Evolutionary conservation across 2,329 filamentous ascomycete genomes (phyloP).

Genomic region (Fusarium cicatricum): DNA sequence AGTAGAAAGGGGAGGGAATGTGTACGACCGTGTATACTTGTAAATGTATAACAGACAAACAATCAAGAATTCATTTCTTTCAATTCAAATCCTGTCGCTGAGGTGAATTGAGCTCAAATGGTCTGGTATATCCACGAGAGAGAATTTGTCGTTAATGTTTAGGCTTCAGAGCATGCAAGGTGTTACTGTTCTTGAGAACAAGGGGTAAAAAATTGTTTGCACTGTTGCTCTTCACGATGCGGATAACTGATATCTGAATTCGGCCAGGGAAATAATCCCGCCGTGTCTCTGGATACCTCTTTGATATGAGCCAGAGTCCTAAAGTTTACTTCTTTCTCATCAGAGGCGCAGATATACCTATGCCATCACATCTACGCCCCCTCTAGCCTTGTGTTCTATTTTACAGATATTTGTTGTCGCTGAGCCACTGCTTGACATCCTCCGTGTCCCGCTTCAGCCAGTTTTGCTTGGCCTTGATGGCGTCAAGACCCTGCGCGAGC

Average conservation of each 20-base stretch:
- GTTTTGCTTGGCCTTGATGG: constrained; percentile 78
- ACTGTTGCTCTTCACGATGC: no score
- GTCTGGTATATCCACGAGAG: no score
- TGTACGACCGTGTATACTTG: constrained; percentile 44
- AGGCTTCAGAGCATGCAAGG: no score
- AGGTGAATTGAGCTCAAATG: no score
- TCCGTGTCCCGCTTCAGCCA: constrained; percentile 67
- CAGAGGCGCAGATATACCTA: not conserved
- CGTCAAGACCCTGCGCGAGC: constrained; percentile 88
- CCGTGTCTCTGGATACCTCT: no score
- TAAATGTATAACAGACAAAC: constrained; percentile 44
- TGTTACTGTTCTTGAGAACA: no score
- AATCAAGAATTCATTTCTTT: constrained; percentile 33
- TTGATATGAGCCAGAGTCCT: no score
- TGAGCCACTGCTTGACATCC: constrained; percentile 71
- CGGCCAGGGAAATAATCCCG: no score
- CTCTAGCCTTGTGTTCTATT: not conserved
- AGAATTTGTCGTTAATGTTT: no score
- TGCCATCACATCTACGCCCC: not conserved
- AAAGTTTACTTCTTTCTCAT: not conserved
- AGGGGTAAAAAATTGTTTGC: no score
- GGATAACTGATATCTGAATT: no score
- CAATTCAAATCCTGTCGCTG: not conserved
- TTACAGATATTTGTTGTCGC: constrained; percentile 42
- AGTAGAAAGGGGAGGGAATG: constrained; percentile 16